A percentile compares a stretch with the other conserved stretches of the same genome.
These are phyloP conservation scores for Mortierella sp. DNA, from an alignment of 371 early-diverging fungal species.

Conservation along the genomic window DNA sequence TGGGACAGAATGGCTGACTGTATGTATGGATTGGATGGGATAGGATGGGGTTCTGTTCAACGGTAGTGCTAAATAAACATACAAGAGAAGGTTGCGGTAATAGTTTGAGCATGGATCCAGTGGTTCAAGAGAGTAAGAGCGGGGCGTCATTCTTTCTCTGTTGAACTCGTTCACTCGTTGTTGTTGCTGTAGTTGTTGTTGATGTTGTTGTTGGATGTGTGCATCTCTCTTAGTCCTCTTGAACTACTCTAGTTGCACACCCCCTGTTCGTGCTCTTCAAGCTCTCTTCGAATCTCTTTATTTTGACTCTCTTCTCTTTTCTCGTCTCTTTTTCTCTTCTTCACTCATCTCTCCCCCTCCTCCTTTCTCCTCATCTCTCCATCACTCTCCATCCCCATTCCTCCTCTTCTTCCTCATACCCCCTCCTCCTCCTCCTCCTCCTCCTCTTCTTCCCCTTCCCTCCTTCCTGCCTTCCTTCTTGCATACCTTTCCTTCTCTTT, in stretches of 20 bases:
- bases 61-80: no score
- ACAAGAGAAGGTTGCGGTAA: background rate
- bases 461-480: constrained; percentile 5
- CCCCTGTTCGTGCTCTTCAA: background rate
- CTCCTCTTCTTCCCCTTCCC: background rate
- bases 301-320: background rate
- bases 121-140: no score
- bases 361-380: constrained; percentile 9
- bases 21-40: no score
- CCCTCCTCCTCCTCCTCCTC: background rate
- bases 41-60: no score
- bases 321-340: background rate
- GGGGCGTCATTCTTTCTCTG: background rate
- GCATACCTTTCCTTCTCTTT: background rate
- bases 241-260: background rate
- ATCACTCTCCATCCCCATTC: constrained; percentile 3
- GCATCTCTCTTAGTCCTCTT: background rate
- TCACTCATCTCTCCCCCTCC: background rate
- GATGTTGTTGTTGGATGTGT: background rate
- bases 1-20: no score
- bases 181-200: background rate
- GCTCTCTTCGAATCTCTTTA: background rate
- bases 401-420: background rate
- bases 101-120: background rate
- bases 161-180: background rate